Percentiles rank a stretch among this genome's conserved stretches.
These are phyloP conservation scores for Xylariaceae sp. DNA, from an alignment of 2,329 filamentous ascomycete genomes.

Conservation along the genomic window DNA sequence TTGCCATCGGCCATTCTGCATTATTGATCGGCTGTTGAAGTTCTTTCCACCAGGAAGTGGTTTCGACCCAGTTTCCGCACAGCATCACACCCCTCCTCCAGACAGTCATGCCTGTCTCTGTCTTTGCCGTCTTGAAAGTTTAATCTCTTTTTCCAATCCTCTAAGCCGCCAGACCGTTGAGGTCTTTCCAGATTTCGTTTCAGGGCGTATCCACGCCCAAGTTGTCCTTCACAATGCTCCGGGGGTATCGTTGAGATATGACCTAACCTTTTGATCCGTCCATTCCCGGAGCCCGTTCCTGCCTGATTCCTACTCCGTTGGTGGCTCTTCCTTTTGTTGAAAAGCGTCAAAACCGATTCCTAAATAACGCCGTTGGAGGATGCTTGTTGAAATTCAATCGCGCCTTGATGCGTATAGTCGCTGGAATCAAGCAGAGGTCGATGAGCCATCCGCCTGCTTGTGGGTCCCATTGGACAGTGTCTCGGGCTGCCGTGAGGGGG, in stretches of 20 bases:
- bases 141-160: constrained; percentile 2
- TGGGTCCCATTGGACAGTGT: constrained; percentile 22
- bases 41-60: too few species aligned
- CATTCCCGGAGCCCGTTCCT: too few species aligned
- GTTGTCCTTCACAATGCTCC: constrained; percentile 4
- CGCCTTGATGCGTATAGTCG: constrained; percentile 19
- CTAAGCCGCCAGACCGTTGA: constrained; percentile 12
- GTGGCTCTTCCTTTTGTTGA: constrained; percentile 24
- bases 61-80: too few species aligned
- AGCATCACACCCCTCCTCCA: too few species aligned
- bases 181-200: constrained; percentile 6
- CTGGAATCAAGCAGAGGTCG: constrained; percentile 10
- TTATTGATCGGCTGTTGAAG: too few species aligned
- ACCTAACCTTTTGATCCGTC: constrained; percentile 25
- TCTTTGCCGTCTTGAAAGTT: too few species aligned
- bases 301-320: neutral
- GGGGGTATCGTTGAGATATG: constrained; percentile 36
- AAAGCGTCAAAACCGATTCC: constrained; percentile 23
- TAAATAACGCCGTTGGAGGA: constrained; percentile 21
- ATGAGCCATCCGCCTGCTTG: constrained; percentile 12
- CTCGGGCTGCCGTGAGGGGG: constrained; percentile 12
- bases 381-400: constrained; percentile 29
- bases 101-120: too few species aligned
- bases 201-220: constrained; percentile 3
- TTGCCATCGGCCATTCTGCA: too few species aligned